Base-by-base conservation (phyloP, 805 yeast species). In the Naumovozyma castellii region DNA sequence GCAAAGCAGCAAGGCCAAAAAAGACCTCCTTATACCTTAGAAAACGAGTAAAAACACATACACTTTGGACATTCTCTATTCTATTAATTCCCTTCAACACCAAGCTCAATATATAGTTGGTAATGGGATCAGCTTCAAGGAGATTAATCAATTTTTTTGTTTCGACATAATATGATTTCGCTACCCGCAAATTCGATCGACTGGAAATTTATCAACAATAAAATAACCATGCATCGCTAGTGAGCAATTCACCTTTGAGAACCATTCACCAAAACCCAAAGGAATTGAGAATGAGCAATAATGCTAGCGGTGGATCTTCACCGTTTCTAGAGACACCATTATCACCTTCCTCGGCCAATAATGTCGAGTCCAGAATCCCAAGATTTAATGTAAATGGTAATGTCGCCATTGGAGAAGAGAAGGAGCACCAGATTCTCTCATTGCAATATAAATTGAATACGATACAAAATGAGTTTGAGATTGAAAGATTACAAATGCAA, bases 391-490 rank as follows among this genome's bases (percentile, higher is more conserved):
- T 12, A n/a, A 29, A 29, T 13, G 13, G 13, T 13, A 22, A 22
- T 10, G 27, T 10, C 6, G 27, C 27, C 27, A 22, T 6, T 22
- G 27, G 9, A 6, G 27, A 22, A 22, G 45, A 40, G 25, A 50
- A 41, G 22, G 52, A 50, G 28, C 49, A 54, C 5, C 58, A 59
- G 33, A 41, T 59, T 1, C 46, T 54, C 34, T 38, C 57, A 5
- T 50, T 66, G 41, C 61, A 60, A 35, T 72, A 58, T 51, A 65
- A 65, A 42, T 49, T 65, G 29, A 57, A 57, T 10, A 58, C 65
- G 5, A 42, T 66, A 27, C 62, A 63, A 39, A 62, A 62, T 40
- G 69, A 70, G 34, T 54, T 66, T 32, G 69, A 69, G 32, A 46
- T 57, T 14, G 54, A 50, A 22, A 41, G 39, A 22, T 34, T 58